Conservation (phyloP, 1,139 yeast genomes). For the Geotrichum restrictum region DNA sequence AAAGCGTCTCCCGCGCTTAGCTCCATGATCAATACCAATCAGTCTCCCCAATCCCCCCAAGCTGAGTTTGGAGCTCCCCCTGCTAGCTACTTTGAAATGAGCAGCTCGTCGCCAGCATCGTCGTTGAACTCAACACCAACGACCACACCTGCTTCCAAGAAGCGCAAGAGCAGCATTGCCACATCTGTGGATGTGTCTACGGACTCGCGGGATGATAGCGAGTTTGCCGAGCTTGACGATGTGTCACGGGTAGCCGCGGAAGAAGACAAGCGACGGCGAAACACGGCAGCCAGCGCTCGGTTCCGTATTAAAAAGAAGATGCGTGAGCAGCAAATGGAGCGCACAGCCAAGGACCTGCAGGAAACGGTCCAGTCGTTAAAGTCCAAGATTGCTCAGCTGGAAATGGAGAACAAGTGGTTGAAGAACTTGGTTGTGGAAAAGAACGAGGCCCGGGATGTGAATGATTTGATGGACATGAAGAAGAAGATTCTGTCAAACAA, state of each 20-base stretch:
- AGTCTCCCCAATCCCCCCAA: neutral
- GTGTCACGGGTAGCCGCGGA: constrained; percentile 40
- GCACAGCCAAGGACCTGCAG: constrained; percentile 56
- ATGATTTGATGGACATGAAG: constrained; percentile 34
- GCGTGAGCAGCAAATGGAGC: constrained; percentile 82
- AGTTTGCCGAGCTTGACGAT: constrained; percentile 8
- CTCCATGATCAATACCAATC: constrained; percentile 16
- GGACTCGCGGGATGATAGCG: neutral
- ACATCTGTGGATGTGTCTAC: neutral
- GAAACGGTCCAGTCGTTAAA: constrained; percentile 61
- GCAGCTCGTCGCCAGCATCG: neutral
- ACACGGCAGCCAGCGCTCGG: constrained; percentile 78
- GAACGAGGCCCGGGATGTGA: constrained; percentile 41
- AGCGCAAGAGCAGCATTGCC: constrained; percentile 3
- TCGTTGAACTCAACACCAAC: neutral
- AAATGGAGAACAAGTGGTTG: constrained; percentile 79
- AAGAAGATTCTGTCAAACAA: constrained; percentile 24
- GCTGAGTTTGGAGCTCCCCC: constrained; percentile 7
- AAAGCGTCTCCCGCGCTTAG: constrained; percentile 18
- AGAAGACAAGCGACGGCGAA: constrained; percentile 64
- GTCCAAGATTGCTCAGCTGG: constrained; percentile 59
- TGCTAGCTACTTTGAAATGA: neutral
- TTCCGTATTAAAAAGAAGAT: constrained; percentile 76
- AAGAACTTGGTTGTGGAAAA: constrained; percentile 71
- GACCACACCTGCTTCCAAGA: constrained; percentile 2